Base-by-base conservation (phyloP, 2,329 filamentous ascomycete genomes). In the Passalora sequoiae region DNA sequence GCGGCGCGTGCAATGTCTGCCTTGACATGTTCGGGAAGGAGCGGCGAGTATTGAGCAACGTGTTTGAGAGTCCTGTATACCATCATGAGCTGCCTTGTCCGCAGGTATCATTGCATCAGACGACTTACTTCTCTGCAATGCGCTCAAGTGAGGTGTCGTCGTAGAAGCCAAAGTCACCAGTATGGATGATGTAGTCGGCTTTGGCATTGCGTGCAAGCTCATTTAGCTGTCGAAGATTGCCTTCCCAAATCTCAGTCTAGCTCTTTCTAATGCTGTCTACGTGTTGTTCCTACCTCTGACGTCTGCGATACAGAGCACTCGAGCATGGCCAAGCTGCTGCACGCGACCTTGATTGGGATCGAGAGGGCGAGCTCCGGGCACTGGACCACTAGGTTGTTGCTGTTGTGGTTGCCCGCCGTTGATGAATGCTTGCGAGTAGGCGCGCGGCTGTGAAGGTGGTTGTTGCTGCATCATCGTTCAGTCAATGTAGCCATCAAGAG, bases 161-260 rank as follows among this genome's bases (percentile, higher is more conserved):
- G 72, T 98, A 98, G 72, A 98, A 98, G 51, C 92, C 92, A 66
- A 98, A 98, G 68, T 98, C 92, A 67, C 92, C 92, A 15, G 92
- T 98, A 54, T 98, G 92, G 62, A 98, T 89, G 68, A 98, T 95
- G 72, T 96, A 89, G 70, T 96, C 89, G 60, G 92, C 92, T 65
- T 86, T 86, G 51, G 92, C 91, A 65, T 92, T 86, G 69, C 87
- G 94, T 54, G 92, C 92, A 50, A 98, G 83, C 50, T 97, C 89
- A 71, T 98, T 98, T 61, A 98, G 75, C 55, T 92, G 96, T 70
- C 84, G 82, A 57, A 98, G 75, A 68, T 97, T 96, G 69, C 92
- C 92, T 98, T 57, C 42, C 30, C 27, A 43, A 35, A 13, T 38
- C 40, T 60, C 33, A 57, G 53, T 38, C 29, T 42, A 44, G 30